A percentile compares a stretch with the other conserved stretches of the same genome.
phyloP scores from a whole-genome alignment of 805 yeast species.

The Candida boleticola region DNA sequence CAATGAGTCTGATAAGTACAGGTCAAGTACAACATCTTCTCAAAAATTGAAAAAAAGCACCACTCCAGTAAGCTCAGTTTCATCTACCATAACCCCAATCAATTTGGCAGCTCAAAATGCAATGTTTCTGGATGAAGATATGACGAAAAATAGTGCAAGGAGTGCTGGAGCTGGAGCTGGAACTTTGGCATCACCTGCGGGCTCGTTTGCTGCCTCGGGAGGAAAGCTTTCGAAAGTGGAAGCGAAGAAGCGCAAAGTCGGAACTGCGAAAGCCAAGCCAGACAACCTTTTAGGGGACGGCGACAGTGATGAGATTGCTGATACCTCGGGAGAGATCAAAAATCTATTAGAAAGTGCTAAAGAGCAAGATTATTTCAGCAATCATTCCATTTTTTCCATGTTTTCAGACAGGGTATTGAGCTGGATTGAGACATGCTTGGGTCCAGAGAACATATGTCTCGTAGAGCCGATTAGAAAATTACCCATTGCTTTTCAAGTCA shows the following conservation, averaged over 20 bases:
- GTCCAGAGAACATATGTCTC: conserved; percentile 10
- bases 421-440: conserved; percentile 28
- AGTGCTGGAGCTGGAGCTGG: neutral
- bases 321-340: neutral
- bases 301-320: neutral
- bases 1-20: neutral
- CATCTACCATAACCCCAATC: neutral
- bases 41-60: neutral
- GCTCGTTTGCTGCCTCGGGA: neutral
- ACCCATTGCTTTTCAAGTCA: conserved; percentile 21
- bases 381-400: conserved; percentile 35
- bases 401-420: conserved; percentile 33
- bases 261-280: too few relatives aligned
- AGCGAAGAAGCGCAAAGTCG: too few relatives aligned
- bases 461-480: conserved; percentile 28
- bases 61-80: neutral
- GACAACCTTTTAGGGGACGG: neutral
- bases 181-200: neutral
- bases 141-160: neutral
- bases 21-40: neutral
- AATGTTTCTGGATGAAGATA: neutral
- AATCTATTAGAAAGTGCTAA: neutral
- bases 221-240: neutral
- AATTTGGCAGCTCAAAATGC: neutral
- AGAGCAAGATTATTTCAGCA: conserved; percentile 25